phyloP scores from a whole-genome alignment of 495 filamentous ascomycete species.

The Penicillium tannophilum region DNA sequence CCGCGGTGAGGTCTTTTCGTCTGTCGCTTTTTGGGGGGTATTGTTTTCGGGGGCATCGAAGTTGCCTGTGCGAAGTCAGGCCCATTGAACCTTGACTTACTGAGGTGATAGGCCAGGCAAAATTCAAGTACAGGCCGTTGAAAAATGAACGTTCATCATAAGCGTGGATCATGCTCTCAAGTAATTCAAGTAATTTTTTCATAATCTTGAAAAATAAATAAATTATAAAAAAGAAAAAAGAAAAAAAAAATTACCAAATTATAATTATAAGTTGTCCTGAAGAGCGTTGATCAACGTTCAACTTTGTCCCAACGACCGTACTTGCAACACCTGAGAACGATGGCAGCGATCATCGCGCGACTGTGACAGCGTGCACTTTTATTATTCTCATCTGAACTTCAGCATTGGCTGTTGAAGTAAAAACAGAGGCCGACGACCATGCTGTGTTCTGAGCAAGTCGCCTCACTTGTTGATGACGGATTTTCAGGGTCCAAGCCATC shows the following conservation, averaged over 20 bases:
- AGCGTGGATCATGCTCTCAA: background rate
- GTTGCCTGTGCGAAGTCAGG: too few relatives aligned
- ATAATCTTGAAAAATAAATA: too few relatives aligned
- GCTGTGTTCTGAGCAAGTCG: background rate
- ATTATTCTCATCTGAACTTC: background rate
- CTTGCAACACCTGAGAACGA: background rate
- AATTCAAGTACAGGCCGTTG: background rate
- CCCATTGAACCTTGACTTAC: too few relatives aligned
- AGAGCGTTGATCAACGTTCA: conserved; percentile 3
- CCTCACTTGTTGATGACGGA: background rate
- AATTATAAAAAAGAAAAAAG: background rate
- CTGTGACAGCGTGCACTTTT: background rate
- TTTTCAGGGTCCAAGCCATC: conserved; percentile 3
- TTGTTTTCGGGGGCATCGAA: background rate
- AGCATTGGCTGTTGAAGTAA: background rate
- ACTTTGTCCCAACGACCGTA: conserved; percentile 2
- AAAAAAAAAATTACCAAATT: background rate
- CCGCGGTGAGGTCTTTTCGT: background rate
- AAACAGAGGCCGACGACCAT: background rate
- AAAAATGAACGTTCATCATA: background rate
- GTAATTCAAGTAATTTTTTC: too few relatives aligned
- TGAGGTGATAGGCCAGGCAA: background rate
- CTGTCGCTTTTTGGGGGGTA: background rate
- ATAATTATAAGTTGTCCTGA: background rate
- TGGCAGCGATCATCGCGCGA: conserved; percentile 3